Base-by-base conservation (phyloP, 768 basidiomycete genomes). In the Fomitopsis serialis region DNA sequence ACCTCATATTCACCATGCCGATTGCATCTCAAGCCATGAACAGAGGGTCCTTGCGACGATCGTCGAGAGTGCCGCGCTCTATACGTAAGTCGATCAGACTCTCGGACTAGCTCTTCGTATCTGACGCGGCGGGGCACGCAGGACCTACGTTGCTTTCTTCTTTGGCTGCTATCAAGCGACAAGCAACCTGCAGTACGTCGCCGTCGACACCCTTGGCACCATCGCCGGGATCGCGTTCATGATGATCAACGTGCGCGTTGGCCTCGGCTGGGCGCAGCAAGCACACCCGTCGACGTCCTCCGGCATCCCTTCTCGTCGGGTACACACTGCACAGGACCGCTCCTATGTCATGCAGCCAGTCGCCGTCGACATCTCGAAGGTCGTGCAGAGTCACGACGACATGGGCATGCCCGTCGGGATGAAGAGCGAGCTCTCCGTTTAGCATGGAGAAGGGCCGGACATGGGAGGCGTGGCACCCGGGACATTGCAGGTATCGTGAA, bases 181-280 rank as follows among this genome's bases (percentile, higher is more conserved):
- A 2, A 34, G 29, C 32, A 49, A 49, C 21, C 7, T 49, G 11
- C 34, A 49, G 22, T 49, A 21, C 36, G 7, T 22, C 15, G 8
- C 13, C 11, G 22, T 37, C 19, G 48, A 49, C 35, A 49, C 36
- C 15, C 15, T 36, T 2, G 29, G 48, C 48, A 3, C 8, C 6
- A 35, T 49, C 19, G 34, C 48, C 37, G 56, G 52, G 23, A 51
- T 57, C 40, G 17, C 56, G 10, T 54, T 50, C 53, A 57, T 48
- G 48, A 25, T 57, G 12, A 57, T 57, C 49, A 54, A 45, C 22
- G 56, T 57, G 13, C 56, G 56, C 25, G 53, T 54, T 13, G 50
- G 56, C 3, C 52, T 57, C 6, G 52, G 56, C 25, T 51, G 52
- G 52, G 42, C 15, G 15, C 34, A 45, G 36, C 9, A 27, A 8